These are phyloP conservation scores for Volutella citrinella DNA, from an alignment of 2,329 filamentous ascomycete genomes.

Conservation along the genomic window DNA sequence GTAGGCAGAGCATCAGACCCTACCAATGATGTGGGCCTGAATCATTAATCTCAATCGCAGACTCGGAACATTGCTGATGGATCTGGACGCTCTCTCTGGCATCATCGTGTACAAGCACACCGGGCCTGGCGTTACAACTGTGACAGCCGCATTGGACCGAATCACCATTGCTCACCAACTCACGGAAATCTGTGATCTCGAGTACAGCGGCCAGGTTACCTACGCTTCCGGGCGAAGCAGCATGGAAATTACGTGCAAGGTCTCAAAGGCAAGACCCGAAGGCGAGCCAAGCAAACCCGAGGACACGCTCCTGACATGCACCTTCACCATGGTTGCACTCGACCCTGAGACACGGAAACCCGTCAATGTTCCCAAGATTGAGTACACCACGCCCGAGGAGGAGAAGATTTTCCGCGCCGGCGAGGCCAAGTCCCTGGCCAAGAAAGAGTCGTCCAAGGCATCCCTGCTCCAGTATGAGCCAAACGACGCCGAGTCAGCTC, in stretches of 20 bases:
- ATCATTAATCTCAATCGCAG: slow-evolving; percentile 4
- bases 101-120: slow-evolving; percentile 70
- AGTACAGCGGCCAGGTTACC: slow-evolving; percentile 60
- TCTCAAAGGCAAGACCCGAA: slow-evolving; percentile 62
- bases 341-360: slow-evolving; percentile 27
- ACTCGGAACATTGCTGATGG: slow-evolving; percentile 74
- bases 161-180: slow-evolving; percentile 65
- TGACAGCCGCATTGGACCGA: slow-evolving; percentile 48
- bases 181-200: slow-evolving; percentile 74
- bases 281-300: slow-evolving; percentile 50
- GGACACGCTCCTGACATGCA: slow-evolving; percentile 43
- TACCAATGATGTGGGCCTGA: no score
- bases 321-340: slow-evolving; percentile 29
- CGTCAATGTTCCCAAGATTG: slow-evolving; percentile 21
- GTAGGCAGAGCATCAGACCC: slow-evolving; percentile 4
- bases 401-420: slow-evolving; percentile 25
- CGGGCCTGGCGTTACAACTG: slow-evolving; percentile 51
- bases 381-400: slow-evolving; percentile 24
- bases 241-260: slow-evolving; percentile 71
- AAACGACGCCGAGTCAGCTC: slow-evolving; percentile 25
- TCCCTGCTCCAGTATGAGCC: slow-evolving; percentile 26
- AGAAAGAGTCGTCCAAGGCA: slow-evolving; percentile 20
- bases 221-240: slow-evolving; percentile 72
- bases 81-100: slow-evolving; percentile 73
- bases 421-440: slow-evolving; percentile 23